A percentile compares a stretch with the other conserved stretches of the same genome.
Conservation (phyloP, 495 filamentous ascomycete genomes). For the Ramalina intermedia region DNA sequence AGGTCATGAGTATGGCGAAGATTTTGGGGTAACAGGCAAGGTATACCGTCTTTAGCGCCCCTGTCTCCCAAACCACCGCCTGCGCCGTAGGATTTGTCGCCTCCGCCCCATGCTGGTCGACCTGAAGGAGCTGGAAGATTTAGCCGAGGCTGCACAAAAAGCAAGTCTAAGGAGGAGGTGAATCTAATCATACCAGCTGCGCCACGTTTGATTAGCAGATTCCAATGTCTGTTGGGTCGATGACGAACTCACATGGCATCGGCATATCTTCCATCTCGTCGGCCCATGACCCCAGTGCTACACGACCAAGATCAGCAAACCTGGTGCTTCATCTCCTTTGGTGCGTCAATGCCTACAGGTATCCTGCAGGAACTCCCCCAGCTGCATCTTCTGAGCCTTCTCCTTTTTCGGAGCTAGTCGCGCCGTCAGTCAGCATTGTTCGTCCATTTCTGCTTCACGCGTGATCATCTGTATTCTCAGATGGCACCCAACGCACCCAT, state of each 20-base stretch:
- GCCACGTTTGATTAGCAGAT: not conserved
- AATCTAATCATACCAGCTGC: conserved; percentile 15
- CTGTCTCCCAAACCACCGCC: conserved; percentile 7
- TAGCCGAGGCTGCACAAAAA: conserved; percentile 6
- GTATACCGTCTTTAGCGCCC: not conserved
- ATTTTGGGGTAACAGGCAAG: not conserved
- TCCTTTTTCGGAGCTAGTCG: conserved; percentile 64
- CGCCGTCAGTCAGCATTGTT: not conserved
- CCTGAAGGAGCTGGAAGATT: conserved; percentile 23
- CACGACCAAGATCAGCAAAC: conserved; percentile 22
- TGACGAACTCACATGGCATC: conserved; percentile 31
- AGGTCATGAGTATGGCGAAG: no score
- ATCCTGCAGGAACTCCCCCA: conserved; percentile 80
- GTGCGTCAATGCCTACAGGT: conserved; percentile 45
- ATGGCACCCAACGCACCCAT: conserved; percentile 54
- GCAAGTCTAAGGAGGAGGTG: not conserved
- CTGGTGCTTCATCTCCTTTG: conserved; percentile 7
- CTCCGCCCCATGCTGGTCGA: conserved; percentile 26
- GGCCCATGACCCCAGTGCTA: conserved; percentile 89
- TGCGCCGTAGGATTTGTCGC: conserved; percentile 23
- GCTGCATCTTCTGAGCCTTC: conserved; percentile 85
- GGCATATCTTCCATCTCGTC: conserved; percentile 91
- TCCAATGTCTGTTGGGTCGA: not conserved
- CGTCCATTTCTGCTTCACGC: conserved; percentile 20
- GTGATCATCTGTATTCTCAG: conserved; percentile 9